Evolutionary conservation across 305 asterid genomes (phyloP).

Genomic region (Ajuga reptans): DNA sequence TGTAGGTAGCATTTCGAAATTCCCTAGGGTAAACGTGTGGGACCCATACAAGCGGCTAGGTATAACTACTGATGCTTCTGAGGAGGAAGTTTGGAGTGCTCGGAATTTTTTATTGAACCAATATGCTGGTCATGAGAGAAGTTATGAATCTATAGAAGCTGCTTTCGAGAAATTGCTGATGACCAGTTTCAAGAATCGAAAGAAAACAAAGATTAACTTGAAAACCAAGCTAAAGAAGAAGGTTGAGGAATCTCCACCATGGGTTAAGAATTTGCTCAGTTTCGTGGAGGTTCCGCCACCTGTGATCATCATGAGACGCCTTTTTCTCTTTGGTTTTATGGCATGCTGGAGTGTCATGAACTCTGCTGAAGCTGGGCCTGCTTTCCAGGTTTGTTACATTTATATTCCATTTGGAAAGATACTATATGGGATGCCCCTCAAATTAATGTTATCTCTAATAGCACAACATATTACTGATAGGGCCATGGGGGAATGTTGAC

Average conservation of each 20-base stretch:
- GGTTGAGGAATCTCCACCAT: slow-evolving; percentile 98
- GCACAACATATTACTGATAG: neutral
- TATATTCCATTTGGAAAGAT: neutral
- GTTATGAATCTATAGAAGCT: slow-evolving; percentile 79
- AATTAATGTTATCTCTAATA: neutral
- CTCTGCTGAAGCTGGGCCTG: slow-evolving; percentile 96
- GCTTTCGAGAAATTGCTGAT: slow-evolving; percentile 86
- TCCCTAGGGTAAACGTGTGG: slow-evolving; percentile 70
- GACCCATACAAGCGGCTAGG: slow-evolving; percentile 91
- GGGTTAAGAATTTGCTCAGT: slow-evolving; percentile 76
- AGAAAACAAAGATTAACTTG: slow-evolving; percentile 82
- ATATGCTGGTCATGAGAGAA: slow-evolving; percentile 68
- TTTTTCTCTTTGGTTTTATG: slow-evolving; percentile 87
- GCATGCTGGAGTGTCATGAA: slow-evolving; percentile 96
- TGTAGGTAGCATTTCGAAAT: slow-evolving; percentile 50
- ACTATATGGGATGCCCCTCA: neutral
- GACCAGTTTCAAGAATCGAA: slow-evolving; percentile 72
- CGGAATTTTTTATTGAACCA: slow-evolving; percentile 76
- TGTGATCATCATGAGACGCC: slow-evolving; percentile 74
- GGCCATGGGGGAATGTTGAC: neutral
- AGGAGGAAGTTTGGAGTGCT: slow-evolving; percentile 95
- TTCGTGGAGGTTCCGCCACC: slow-evolving; percentile 84
- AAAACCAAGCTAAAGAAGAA: slow-evolving; percentile 79
- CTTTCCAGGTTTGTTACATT: slow-evolving; percentile 68
- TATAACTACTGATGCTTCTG: slow-evolving; percentile 67